Percentiles rank a stretch among this genome's conserved stretches.
Conservation (phyloP, 805 yeast species). For the Hanseniaspora jakobsenii region DNA sequence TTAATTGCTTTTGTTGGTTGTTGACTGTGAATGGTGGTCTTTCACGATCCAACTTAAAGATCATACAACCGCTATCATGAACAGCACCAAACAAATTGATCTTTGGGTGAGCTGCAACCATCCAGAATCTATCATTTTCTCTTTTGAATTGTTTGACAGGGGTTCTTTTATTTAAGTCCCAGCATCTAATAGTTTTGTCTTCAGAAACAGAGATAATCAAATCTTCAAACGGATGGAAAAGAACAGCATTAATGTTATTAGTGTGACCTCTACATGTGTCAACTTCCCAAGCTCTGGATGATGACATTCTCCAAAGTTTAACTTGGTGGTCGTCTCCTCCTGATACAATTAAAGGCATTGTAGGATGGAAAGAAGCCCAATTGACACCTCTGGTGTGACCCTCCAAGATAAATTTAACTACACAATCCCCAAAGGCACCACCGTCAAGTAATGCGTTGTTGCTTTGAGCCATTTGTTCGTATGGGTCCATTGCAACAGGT, state of each 20-base stretch:
- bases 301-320: slow-evolving; percentile 95
- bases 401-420: slow-evolving; percentile 88
- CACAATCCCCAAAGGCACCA: slow-evolving; percentile 79
- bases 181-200: slow-evolving; percentile 88
- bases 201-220: slow-evolving; percentile 87
- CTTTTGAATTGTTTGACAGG: slow-evolving; percentile 90
- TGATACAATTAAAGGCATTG: slow-evolving; percentile 83
- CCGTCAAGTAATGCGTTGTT: slow-evolving; percentile 76
- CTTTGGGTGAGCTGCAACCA: slow-evolving; percentile 74
- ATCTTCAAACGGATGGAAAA: slow-evolving; percentile 90
- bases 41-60: slow-evolving; percentile 92
- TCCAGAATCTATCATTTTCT: slow-evolving; percentile 91
- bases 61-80: slow-evolving; percentile 96
- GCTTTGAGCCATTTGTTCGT: slow-evolving; percentile 33
- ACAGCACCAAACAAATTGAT: slow-evolving; percentile 92
- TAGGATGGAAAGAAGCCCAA: slow-evolving; percentile 97
- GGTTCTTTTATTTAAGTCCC: slow-evolving; percentile 91
- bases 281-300: slow-evolving; percentile 97
- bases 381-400: slow-evolving; percentile 98
- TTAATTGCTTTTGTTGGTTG: slow-evolving; percentile 70
- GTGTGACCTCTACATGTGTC: slow-evolving; percentile 98
- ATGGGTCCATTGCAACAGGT: slow-evolving; percentile 36
- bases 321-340: slow-evolving; percentile 94
- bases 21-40: slow-evolving; percentile 44
- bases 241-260: slow-evolving; percentile 75